These are phyloP conservation scores for Tetradesmus lagerheimii DNA, from an alignment of 139 green algal genomes.

Conservation along the genomic window DNA sequence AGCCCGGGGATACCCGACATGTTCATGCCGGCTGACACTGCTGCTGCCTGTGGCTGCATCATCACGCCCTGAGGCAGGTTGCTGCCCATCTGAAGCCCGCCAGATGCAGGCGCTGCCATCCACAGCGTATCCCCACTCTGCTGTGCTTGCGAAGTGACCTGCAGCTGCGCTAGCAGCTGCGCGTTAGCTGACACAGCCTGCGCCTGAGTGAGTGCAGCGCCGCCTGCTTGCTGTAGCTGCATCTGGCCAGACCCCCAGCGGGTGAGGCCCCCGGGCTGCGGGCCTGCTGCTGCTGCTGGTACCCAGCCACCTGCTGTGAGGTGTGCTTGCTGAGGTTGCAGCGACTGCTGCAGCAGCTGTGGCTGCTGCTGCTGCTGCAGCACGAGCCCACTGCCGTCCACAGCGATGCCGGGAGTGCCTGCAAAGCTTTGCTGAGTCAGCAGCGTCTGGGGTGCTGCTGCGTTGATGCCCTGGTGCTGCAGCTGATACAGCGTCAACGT, in stretches of 20 bases:
- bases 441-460: neutral
- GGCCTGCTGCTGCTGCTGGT: neutral
- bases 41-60: neutral
- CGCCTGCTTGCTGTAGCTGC: neutral
- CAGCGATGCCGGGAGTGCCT: neutral
- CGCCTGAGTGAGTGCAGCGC: neutral
- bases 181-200: slow-evolving; percentile 7
- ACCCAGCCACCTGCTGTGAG: neutral
- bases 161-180: slow-evolving; percentile 34
- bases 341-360: slow-evolving; percentile 11
- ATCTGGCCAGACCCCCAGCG: slow-evolving; percentile 29
- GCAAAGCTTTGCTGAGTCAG: neutral
- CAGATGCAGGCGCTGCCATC: slow-evolving; percentile 24
- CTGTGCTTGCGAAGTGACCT: slow-evolving; percentile 20
- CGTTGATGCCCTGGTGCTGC: neutral
- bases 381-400: slow-evolving; percentile 17
- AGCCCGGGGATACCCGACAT: slow-evolving; percentile 4
- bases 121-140: neutral
- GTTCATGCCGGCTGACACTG: neutral
- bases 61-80: neutral
- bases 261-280: neutral
- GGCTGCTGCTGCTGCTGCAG: slow-evolving; percentile 10
- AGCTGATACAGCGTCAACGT: slow-evolving; percentile 38
- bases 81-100: neutral
- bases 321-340: slow-evolving; percentile 9